Evolutionary conservation across 305 asterid genomes (phyloP).

Genomic region (Fraxinus sp.): DNA sequence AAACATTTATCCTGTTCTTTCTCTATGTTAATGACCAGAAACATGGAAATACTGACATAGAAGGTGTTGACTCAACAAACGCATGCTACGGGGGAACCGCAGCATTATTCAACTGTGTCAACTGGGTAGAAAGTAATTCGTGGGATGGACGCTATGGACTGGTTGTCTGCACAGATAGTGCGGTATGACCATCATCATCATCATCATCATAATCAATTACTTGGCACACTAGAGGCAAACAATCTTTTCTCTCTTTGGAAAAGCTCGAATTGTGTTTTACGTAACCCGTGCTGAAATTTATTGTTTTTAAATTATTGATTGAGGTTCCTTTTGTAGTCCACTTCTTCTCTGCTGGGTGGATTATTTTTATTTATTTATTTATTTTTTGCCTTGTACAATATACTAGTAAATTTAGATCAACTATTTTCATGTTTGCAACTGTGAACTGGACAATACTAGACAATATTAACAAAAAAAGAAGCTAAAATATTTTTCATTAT

Average conservation of each 20-base stretch:
- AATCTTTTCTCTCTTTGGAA: background rate
- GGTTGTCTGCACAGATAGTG: conserved; percentile 98
- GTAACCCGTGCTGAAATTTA: background rate
- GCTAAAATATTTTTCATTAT: background rate
- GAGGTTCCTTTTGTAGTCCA: background rate
- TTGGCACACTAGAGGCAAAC: background rate
- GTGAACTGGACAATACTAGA: background rate
- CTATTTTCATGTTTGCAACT: background rate
- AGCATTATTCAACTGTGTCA: conserved; percentile 88
- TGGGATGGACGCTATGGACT: conserved; percentile 99
- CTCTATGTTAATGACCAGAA: conserved; percentile 48
- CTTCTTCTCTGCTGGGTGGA: background rate
- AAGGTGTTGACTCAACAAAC: conserved; percentile 97
- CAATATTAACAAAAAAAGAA: background rate
- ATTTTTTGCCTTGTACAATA: background rate
- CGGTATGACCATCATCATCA: conserved; percentile 50
- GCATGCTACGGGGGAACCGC: conserved; percentile 99
- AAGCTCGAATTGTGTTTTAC: background rate
- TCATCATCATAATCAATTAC: conserved; percentile 1
- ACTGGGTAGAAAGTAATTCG: conserved; percentile 96
- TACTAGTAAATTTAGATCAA: conserved; percentile 10
- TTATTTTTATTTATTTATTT: too few relatives aligned
- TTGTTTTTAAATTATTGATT: background rate
- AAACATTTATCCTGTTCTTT: conserved; percentile 20
- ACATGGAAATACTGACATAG: conserved; percentile 88